Evolutionary conservation across 441 rosid species (phyloP).

Genomic region (Melastoma candidum): DNA sequence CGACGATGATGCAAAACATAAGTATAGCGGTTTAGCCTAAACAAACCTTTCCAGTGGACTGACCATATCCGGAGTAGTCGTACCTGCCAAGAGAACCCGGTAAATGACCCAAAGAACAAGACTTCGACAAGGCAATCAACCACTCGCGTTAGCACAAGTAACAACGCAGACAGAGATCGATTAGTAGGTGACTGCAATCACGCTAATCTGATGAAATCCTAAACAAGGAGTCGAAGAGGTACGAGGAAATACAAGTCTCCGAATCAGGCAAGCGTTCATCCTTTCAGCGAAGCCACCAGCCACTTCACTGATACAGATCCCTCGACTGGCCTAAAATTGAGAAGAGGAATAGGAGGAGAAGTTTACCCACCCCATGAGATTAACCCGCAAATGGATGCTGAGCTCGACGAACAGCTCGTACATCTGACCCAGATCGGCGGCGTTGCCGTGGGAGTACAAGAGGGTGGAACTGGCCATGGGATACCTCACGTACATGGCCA

Average conservation of each 20-base stretch:
- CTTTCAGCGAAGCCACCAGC: no score
- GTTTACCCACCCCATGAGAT: constrained; percentile 73
- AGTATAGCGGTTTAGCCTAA: neutral
- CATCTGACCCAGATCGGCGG: constrained; percentile 99
- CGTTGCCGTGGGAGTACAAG: constrained; percentile 96
- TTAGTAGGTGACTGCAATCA: no score
- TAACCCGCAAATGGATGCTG: constrained; percentile 87
- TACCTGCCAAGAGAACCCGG: constrained; percentile 38
- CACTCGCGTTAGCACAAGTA: no score
- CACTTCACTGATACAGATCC: no score
- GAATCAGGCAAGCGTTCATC: no score
- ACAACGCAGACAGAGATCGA: no score
- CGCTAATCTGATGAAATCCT: no score
- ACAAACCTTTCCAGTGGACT: constrained; percentile 84
- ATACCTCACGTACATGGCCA: constrained; percentile 71
- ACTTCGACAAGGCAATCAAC: no score
- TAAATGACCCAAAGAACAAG: neutral
- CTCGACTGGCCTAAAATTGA: no score
- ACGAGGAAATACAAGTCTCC: no score
- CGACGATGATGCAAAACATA: no score
- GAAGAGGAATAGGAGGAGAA: constrained; percentile 8
- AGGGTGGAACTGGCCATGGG: constrained; percentile 89
- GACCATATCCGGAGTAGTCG: constrained; percentile 90
- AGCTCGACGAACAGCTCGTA: constrained; percentile 94
- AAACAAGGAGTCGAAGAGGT: no score